Conservation (phyloP, 108 stramenopile species). For the Nitzschia sp. region DNA sequence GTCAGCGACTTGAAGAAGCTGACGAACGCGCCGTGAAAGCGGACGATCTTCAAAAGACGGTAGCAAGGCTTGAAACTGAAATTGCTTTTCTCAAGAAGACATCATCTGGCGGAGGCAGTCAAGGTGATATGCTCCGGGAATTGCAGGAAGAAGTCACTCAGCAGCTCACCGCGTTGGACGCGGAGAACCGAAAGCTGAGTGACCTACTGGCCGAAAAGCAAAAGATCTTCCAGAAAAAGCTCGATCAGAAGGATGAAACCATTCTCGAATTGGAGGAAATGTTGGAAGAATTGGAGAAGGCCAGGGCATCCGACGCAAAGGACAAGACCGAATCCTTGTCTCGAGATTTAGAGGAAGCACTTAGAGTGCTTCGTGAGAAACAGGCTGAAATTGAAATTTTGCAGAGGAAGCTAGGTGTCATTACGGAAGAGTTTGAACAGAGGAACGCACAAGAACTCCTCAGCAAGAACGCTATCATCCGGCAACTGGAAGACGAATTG, state of each 20-base stretch:
- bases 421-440: slow-evolving; percentile 9
- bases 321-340: neutral
- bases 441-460: neutral
- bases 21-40: neutral
- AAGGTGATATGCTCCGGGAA: neutral
- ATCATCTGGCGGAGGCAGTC: neutral
- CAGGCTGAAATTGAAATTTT: slow-evolving; percentile 1
- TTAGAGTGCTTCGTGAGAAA: neutral
- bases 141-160: slow-evolving; percentile 9
- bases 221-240: neutral
- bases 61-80: neutral
- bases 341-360: neutral
- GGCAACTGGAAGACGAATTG: slow-evolving; percentile 23
- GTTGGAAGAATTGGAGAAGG: slow-evolving; percentile 16
- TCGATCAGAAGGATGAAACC: slow-evolving; percentile 5
- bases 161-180: slow-evolving; percentile 8
- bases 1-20: slow-evolving; percentile 10
- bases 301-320: neutral
- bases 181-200: slow-evolving; percentile 14
- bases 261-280: slow-evolving; percentile 10
- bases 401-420: neutral
- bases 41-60: neutral
- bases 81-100: slow-evolving; percentile 9
- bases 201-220: slow-evolving; percentile 6
- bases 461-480: slow-evolving; percentile 10